phyloP scores from a whole-genome alignment of 768 basidiomycete species.

The Holtermannia corniformis region DNA sequence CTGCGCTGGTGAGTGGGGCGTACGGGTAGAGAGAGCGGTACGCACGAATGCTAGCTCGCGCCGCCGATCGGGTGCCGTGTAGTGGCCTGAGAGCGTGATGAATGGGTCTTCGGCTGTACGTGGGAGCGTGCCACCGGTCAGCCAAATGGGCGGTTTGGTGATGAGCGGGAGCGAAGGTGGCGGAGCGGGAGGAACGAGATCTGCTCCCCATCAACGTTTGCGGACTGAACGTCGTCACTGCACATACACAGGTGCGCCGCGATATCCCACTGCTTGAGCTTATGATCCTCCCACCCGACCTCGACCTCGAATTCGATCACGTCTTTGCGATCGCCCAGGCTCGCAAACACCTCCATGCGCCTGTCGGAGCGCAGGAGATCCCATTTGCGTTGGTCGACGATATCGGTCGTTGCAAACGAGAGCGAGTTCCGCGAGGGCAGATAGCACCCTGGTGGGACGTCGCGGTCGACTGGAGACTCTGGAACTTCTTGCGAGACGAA shows the following conservation, averaged over 20 bases:
- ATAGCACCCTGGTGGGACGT: not conserved
- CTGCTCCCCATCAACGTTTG: not conserved
- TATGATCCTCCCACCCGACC: not conserved
- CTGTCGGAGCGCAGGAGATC: not conserved
- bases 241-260: not conserved
- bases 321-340: not conserved
- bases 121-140: not conserved
- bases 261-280: not conserved
- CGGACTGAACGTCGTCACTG: not conserved
- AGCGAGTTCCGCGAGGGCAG: not conserved
- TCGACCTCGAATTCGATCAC: not conserved
- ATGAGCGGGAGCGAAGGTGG: not conserved
- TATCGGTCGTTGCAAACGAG: not conserved
- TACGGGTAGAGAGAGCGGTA: not conserved
- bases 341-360: not conserved
- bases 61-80: not conserved
- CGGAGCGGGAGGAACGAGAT: not conserved
- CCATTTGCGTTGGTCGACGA: not conserved
- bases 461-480: not conserved
- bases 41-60: not conserved
- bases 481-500: not conserved
- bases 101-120: not conserved
- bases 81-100: not conserved
- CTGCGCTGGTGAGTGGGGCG: too few relatives aligned
- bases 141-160: not conserved